A percentile compares a stretch with the other conserved stretches of the same genome.
These are phyloP conservation scores for Craterostigma plantagineum DNA, from an alignment of 257 asterid species.

Conservation along the genomic window DNA sequence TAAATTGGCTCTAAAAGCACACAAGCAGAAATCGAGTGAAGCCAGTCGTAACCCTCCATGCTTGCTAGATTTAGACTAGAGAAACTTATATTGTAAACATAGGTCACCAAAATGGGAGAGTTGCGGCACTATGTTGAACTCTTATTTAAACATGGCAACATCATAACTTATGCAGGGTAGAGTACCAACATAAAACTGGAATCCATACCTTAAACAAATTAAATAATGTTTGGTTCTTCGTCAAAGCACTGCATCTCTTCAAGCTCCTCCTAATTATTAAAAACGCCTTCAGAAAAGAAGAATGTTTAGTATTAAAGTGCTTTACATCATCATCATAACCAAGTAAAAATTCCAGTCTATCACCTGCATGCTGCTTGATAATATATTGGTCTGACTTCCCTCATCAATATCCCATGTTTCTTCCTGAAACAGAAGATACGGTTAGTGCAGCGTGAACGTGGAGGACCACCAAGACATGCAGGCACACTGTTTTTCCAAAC, in stretches of 20 bases:
- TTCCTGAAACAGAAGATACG: constrained; percentile 40
- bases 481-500: constrained; percentile 19
- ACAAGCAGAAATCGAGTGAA: no score
- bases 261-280: constrained; percentile 76
- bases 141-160: no score
- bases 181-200: constrained; percentile 1
- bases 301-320: constrained; percentile 9
- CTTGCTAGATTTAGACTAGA: no score
- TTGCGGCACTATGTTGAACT: no score
- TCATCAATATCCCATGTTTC: constrained; percentile 97
- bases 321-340: neutral
- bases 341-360: constrained; percentile 4
- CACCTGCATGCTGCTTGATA: constrained; percentile 99
- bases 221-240: constrained; percentile 72
- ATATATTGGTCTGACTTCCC: constrained; percentile 83
- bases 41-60: no score
- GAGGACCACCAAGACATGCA: constrained; percentile 1
- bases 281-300: constrained; percentile 49
- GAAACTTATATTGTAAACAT: neutral
- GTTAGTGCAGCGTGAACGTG: constrained; percentile 3
- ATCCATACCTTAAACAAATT: constrained; percentile 74
- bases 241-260: constrained; percentile 93
- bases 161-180: no score
- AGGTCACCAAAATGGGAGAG: neutral
- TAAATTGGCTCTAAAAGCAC: no score